Conservation (phyloP, 2,329 filamentous ascomycete genomes). For the Didymella pomorum region DNA sequence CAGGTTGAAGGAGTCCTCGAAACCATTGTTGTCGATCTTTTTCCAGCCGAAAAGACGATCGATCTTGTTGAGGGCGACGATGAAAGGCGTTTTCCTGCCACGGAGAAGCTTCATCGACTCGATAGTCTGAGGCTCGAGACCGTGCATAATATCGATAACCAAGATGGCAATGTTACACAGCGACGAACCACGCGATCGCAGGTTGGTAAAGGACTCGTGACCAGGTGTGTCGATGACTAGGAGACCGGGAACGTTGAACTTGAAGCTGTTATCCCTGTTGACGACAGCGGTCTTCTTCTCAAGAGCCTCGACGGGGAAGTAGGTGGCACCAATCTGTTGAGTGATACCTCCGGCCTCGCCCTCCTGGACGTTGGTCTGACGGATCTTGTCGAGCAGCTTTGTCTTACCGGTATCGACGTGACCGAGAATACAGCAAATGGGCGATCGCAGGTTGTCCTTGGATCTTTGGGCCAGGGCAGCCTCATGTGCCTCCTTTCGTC, state of each 20-base stretch:
- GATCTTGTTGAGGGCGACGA: conserved; percentile 99
- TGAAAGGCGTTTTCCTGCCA: conserved; percentile 95
- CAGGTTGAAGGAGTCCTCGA: conserved; percentile 87
- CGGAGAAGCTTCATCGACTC: conserved; percentile 96
- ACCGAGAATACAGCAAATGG: conserved; percentile 99
- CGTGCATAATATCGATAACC: conserved; percentile 99
- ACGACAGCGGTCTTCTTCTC: conserved; percentile 91
- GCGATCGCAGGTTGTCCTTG: conserved; percentile 92
- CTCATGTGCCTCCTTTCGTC: conserved; percentile 88
- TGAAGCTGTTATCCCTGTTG: conserved; percentile 87
- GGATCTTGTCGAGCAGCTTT: conserved; percentile 98
- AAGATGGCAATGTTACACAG: conserved; percentile 99
- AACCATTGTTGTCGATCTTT: conserved; percentile 97
- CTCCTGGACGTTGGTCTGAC: conserved; percentile 98
- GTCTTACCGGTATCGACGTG: conserved; percentile 99
- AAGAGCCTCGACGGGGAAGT: conserved; percentile 95
- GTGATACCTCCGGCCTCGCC: conserved; percentile 99
- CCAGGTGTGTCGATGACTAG: conserved; percentile 97
- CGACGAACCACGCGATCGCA: conserved; percentile 94
- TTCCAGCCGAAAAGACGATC: conserved; percentile 99
- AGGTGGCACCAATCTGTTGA: conserved; percentile 98
- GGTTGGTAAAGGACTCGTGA: conserved; percentile 99
- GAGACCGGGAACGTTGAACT: conserved; percentile 97
- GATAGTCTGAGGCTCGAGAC: conserved; percentile 93
- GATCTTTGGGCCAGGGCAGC: conserved; percentile 90